Evolutionary conservation across 164 flowering plant species (phyloP).

Genomic region (Santalum album): DNA sequence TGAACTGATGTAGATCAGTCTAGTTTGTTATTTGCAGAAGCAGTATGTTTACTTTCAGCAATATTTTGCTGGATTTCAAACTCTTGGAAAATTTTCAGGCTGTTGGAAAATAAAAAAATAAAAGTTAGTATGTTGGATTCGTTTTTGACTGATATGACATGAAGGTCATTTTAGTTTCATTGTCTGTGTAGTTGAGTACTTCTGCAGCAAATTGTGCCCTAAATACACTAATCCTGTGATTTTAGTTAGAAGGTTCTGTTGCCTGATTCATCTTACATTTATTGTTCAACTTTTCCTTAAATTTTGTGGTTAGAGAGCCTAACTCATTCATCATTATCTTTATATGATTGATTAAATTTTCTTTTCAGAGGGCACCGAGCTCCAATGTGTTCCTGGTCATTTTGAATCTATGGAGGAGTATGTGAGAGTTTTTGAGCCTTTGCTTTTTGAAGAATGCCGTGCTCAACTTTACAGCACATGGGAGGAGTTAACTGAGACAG

Average conservation of each 20-base stretch:
- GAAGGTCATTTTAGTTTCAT: background rate
- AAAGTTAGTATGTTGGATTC: background rate
- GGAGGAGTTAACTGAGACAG: slow-evolving; percentile 74
- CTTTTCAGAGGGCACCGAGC: slow-evolving; percentile 71
- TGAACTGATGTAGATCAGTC: background rate
- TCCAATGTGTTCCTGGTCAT: slow-evolving; percentile 84
- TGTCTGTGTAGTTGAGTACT: background rate
- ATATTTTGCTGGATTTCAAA: background rate
- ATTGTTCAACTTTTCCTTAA: background rate
- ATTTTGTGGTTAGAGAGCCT: background rate
- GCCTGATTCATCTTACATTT: background rate
- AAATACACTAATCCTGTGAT: background rate
- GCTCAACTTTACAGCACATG: slow-evolving; percentile 91
- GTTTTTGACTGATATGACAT: background rate
- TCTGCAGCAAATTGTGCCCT: background rate
- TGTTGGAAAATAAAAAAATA: slow-evolving; percentile 1
- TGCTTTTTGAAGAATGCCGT: slow-evolving; percentile 97
- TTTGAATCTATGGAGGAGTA: slow-evolving; percentile 97
- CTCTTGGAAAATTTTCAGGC: background rate
- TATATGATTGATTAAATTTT: slow-evolving; percentile 7
- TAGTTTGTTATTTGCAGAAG: background rate
- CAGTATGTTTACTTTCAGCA: background rate
- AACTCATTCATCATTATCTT: background rate
- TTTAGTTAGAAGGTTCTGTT: background rate
- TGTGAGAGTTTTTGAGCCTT: slow-evolving; percentile 89